Conservation (phyloP, 1,284 basidiomycete species). For the Puccinia horiana region DNA sequence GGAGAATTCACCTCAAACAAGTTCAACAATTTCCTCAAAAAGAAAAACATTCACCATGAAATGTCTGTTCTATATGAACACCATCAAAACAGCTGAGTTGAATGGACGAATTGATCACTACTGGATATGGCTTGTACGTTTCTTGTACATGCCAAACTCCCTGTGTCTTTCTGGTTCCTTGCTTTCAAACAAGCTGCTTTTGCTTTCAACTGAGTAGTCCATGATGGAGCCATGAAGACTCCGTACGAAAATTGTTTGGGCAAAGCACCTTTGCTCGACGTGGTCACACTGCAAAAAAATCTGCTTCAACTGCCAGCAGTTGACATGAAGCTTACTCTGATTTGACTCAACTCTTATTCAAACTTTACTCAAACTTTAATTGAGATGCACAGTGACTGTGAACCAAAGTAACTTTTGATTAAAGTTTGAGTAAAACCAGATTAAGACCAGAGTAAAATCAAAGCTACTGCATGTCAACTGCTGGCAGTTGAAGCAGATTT, state of each 20-base stretch:
- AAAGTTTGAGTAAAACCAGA: too few species aligned
- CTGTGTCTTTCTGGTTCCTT: neutral
- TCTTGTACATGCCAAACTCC: neutral
- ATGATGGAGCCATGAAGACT: neutral
- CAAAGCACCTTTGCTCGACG: neutral
- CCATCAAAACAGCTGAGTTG: conserved; percentile 20
- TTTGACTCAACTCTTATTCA: too few species aligned
- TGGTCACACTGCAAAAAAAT: neutral
- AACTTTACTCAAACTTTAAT: too few species aligned
- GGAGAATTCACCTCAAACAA: neutral
- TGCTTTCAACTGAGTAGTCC: neutral
- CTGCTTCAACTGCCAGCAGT: too few species aligned
- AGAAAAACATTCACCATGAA: neutral
- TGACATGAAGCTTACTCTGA: too few species aligned
- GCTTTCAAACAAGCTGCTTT: neutral
- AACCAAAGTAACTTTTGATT: too few species aligned
- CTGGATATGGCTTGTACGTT: conserved; percentile 16
- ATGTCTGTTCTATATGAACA: conserved; percentile 10
- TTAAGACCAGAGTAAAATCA: too few species aligned
- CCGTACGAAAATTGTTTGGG: neutral
- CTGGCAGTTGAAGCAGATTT: too few species aligned
- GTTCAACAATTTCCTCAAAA: neutral
- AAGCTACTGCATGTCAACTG: too few species aligned
- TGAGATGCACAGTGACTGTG: too few species aligned
- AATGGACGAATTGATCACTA: neutral